phyloP scores from a whole-genome alignment of 164 flowering plant genomes.

The Vitis labrusca region DNA sequence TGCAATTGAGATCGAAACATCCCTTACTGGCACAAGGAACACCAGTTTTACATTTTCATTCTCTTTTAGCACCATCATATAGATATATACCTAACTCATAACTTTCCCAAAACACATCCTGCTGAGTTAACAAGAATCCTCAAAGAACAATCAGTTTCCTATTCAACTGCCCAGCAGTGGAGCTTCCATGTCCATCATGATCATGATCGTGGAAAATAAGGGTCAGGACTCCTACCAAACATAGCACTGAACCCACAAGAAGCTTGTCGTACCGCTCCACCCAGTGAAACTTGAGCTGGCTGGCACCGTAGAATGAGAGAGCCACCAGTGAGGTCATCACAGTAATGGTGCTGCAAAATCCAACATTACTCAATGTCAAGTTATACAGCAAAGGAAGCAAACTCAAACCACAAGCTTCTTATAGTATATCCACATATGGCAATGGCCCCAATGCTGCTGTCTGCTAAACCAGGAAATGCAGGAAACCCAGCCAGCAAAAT shows the following conservation, averaged over 20 bases:
- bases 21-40: no score
- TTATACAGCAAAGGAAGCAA: neutral
- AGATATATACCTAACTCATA: neutral
- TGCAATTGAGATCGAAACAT: no score
- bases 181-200: constrained; percentile 30
- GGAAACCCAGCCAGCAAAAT: no score
- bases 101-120: neutral
- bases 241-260: constrained; percentile 89
- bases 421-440: no score
- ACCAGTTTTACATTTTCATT: neutral
- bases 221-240: constrained; percentile 87
- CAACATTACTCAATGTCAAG: neutral
- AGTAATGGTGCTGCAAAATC: constrained; percentile 73
- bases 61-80: neutral
- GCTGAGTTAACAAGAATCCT: constrained; percentile 2
- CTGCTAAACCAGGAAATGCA: no score
- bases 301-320: constrained; percentile 94
- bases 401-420: neutral
- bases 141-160: constrained; percentile 53
- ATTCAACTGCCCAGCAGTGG: constrained; percentile 41
- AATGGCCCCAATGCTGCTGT: no score
- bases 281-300: constrained; percentile 98
- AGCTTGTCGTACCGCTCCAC: constrained; percentile 96
- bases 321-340: constrained; percentile 99
- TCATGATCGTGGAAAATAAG: constrained; percentile 86